Evolutionary conservation across 331 rosid genomes (phyloP).

Genomic region (Spiraea crenata): DNA sequence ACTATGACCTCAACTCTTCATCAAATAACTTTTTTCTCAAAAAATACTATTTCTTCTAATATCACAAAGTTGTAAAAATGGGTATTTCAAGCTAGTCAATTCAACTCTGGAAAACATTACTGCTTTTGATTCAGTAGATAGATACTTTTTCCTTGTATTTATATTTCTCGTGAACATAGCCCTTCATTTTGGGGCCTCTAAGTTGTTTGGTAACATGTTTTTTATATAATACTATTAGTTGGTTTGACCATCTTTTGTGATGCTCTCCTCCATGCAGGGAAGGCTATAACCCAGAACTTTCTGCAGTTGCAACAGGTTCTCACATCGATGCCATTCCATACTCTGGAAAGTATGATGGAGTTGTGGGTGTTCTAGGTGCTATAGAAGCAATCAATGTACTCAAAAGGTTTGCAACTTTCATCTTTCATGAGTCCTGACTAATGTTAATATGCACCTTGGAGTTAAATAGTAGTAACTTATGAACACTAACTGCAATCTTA

Average conservation of each 20-base stretch:
- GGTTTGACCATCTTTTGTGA: slow-evolving; percentile 16
- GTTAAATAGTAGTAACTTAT: neutral
- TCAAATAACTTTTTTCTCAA: neutral
- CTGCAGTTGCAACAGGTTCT: slow-evolving; percentile 91
- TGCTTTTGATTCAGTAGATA: neutral
- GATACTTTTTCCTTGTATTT: neutral
- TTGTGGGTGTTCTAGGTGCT: slow-evolving; percentile 95
- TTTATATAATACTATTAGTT: slow-evolving; percentile 8
- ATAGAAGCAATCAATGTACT: slow-evolving; percentile 87
- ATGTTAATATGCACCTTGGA: slow-evolving; percentile 10
- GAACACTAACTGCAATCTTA: slow-evolving; percentile 10
- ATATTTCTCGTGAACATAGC: too few species aligned
- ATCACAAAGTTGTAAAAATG: neutral
- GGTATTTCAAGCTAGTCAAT: neutral
- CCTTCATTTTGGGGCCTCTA: neutral
- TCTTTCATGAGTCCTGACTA: slow-evolving; percentile 18
- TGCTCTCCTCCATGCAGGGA: slow-evolving; percentile 51
- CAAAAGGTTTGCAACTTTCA: slow-evolving; percentile 55
- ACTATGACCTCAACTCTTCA: neutral
- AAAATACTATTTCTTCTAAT: neutral
- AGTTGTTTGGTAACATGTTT: neutral
- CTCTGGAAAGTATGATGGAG: slow-evolving; percentile 97
- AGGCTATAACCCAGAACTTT: slow-evolving; percentile 65
- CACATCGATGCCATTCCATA: slow-evolving; percentile 97
- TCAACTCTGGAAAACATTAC: neutral